phyloP scores from a whole-genome alignment of 2,329 filamentous ascomycete species.

The Capronia americana region DNA sequence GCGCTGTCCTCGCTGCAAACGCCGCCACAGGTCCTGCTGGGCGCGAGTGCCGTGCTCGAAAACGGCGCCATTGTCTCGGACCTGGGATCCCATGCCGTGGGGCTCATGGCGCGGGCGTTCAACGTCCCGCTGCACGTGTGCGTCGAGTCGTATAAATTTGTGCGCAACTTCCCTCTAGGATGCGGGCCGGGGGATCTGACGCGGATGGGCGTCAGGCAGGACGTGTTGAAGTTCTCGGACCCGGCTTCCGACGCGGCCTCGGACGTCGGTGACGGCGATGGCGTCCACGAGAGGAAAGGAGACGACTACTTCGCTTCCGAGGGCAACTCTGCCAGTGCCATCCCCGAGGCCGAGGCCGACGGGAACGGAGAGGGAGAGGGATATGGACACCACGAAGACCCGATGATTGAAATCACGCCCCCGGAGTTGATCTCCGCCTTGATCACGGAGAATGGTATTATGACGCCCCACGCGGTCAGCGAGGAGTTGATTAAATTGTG shows the following conservation, averaged over 20 bases:
- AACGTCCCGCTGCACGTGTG: constrained; percentile 87
- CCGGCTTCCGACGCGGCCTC: constrained; percentile 50
- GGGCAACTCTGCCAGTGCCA: constrained; percentile 17
- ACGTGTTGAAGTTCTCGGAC: constrained; percentile 73
- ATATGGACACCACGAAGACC: constrained; percentile 37
- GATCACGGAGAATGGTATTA: constrained; percentile 69
- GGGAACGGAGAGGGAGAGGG: constrained; percentile 29
- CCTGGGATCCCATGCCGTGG: constrained; percentile 86
- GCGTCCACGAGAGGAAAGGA: constrained; percentile 1
- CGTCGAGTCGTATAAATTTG: constrained; percentile 96
- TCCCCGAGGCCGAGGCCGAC: neutral
- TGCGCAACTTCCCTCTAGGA: constrained; percentile 80
- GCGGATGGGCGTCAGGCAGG: constrained; percentile 75
- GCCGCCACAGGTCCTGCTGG: constrained; percentile 63
- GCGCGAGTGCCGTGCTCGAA: constrained; percentile 84
- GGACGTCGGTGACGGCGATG: neutral
- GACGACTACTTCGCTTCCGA: constrained; percentile 12
- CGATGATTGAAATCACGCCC: constrained; percentile 59
- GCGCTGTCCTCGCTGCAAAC: constrained; percentile 28
- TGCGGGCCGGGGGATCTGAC: constrained; percentile 34
- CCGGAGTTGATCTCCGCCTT: constrained; percentile 68
- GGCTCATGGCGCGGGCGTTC: constrained; percentile 74
- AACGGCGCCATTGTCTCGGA: constrained; percentile 92
- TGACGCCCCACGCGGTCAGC: constrained; percentile 69
- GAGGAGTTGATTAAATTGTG: constrained; percentile 71